phyloP scores from a whole-genome alignment of 441 rosid species.

The Gossypium laxum region DNA sequence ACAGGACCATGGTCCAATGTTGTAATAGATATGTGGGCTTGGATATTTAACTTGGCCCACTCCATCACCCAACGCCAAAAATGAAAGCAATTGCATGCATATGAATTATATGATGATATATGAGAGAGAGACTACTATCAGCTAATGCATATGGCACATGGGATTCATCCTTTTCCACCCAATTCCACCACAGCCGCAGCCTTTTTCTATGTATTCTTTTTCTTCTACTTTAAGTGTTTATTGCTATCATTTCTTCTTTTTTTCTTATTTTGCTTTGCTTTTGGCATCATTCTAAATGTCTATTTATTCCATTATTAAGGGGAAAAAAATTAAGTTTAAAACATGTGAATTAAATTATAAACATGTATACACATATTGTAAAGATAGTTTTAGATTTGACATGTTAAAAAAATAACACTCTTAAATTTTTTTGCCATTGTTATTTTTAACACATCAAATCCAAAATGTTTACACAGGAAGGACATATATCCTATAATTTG shows the following conservation, averaged over 20 bases:
- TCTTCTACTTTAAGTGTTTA: background rate
- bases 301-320: background rate
- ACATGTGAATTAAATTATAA: too few relatives aligned
- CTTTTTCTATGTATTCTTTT: background rate
- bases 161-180: conserved; percentile 1
- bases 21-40: background rate
- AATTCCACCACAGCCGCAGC: background rate
- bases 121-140: background rate
- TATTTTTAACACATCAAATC: too few relatives aligned
- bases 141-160: background rate
- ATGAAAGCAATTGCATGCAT: background rate
- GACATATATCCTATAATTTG: too few relatives aligned
- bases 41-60: background rate
- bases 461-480: too few relatives aligned
- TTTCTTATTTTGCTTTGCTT: background rate
- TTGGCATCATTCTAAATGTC: background rate
- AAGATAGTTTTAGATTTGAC: too few relatives aligned
- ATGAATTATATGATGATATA: background rate
- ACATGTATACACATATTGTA: too few relatives aligned
- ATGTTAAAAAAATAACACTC: too few relatives aligned
- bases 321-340: background rate
- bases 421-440: too few relatives aligned
- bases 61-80: background rate
- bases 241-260: background rate
- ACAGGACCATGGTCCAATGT: background rate